These are phyloP conservation scores for Claviceps digitariae DNA, from an alignment of 2,329 filamentous ascomycete species.

Conservation along the genomic window DNA sequence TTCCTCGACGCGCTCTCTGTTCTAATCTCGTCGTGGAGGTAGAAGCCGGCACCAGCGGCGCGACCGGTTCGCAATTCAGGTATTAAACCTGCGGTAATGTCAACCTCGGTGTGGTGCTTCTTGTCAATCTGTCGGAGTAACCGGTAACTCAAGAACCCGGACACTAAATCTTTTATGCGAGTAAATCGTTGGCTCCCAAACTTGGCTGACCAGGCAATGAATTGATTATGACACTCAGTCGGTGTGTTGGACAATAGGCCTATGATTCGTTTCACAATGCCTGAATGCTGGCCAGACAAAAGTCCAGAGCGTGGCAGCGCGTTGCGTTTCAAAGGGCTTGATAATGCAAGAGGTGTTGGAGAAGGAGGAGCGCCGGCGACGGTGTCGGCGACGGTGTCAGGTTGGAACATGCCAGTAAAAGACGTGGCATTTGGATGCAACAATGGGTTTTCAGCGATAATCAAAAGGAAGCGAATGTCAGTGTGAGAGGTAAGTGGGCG, in stretches of 20 bases:
- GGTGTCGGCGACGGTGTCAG: constrained; percentile 9
- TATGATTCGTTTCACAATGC: constrained; percentile 72
- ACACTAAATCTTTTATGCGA: constrained; percentile 60
- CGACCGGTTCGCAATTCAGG: constrained; percentile 58
- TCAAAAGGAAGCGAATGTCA: constrained; percentile 64
- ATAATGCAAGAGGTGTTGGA: background rate
- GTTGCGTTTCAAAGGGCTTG: background rate
- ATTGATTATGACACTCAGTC: constrained; percentile 59
- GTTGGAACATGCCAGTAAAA: constrained; percentile 28
- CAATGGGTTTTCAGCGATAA: constrained; percentile 67
- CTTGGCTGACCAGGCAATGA: constrained; percentile 67
- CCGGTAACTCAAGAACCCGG: constrained; percentile 70
- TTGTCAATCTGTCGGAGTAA: constrained; percentile 58
- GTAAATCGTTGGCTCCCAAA: constrained; percentile 56
- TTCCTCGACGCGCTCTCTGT: constrained; percentile 34
- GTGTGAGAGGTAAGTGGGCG: constrained; percentile 52
- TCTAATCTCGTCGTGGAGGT: constrained; percentile 65
- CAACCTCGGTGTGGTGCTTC: constrained; percentile 43
- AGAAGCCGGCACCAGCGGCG: constrained; percentile 37
- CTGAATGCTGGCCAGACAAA: constrained; percentile 56
- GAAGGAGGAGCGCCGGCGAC: background rate
- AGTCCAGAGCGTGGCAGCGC: constrained; percentile 24
- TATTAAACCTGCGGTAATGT: constrained; percentile 54
- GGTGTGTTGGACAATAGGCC: constrained; percentile 68
- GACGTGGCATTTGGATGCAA: constrained; percentile 36